Evolutionary conservation across 2,329 filamentous ascomycete genomes (phyloP).

Genomic region (Ophiosphaerella narmari): DNA sequence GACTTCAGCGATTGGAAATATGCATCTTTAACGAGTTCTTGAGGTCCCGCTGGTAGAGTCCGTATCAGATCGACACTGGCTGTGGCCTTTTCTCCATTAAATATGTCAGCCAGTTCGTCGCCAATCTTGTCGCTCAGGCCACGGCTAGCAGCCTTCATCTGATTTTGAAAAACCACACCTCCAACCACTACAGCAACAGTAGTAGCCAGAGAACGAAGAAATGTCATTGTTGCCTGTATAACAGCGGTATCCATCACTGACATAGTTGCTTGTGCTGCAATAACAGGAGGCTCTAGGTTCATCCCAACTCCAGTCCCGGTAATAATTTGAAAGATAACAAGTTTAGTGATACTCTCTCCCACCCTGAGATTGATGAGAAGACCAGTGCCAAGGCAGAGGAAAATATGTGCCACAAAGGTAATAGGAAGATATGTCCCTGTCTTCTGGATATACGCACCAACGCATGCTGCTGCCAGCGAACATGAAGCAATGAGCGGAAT

Average conservation of each 20-base stretch:
- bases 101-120: slow-evolving; percentile 48
- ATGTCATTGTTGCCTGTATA: no score
- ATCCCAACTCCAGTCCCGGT: slow-evolving; percentile 57
- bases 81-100: slow-evolving; percentile 61
- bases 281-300: slow-evolving; percentile 60
- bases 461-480: slow-evolving; percentile 51
- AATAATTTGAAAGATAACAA: slow-evolving; percentile 57
- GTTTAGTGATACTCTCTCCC: slow-evolving; percentile 31
- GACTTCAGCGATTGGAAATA: slow-evolving; percentile 26
- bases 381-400: slow-evolving; percentile 42
- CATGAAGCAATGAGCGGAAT: slow-evolving; percentile 62
- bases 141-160: slow-evolving; percentile 61
- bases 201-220: no score
- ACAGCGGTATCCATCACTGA: no score
- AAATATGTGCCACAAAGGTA: slow-evolving; percentile 40
- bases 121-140: slow-evolving; percentile 52
- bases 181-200: not conserved
- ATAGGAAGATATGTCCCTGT: slow-evolving; percentile 49
- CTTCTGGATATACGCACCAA: slow-evolving; percentile 54
- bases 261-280: slow-evolving; percentile 54
- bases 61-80: slow-evolving; percentile 61
- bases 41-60: slow-evolving; percentile 51
- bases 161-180: slow-evolving; percentile 47
- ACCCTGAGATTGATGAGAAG: slow-evolving; percentile 41
- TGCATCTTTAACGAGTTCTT: slow-evolving; percentile 38